These are phyloP conservation scores for Mycosphaerella arachidis DNA, from an alignment of 2,329 filamentous ascomycete species.

Conservation along the genomic window DNA sequence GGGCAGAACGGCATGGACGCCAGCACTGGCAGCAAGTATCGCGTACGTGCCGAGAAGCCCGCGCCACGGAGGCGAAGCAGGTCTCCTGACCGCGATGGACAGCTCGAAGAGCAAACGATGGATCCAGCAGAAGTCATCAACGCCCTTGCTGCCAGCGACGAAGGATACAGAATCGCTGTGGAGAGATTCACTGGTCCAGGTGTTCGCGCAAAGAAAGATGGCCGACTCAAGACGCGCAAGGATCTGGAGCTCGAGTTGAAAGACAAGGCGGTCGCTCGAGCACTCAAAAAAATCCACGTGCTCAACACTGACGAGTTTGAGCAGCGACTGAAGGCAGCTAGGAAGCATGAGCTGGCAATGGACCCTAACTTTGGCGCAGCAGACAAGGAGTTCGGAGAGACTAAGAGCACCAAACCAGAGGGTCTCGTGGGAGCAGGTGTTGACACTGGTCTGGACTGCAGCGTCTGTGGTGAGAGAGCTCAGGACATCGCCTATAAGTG, in stretches of 20 bases:
- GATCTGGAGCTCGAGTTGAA: neutral
- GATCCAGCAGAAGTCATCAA: slow-evolving; percentile 1
- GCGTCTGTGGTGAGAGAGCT: neutral
- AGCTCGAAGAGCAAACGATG: neutral
- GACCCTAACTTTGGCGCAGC: neutral
- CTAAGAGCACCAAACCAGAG: neutral
- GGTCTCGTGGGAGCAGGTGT: neutral
- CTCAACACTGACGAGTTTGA: neutral
- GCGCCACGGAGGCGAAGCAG: neutral
- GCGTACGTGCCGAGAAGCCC: neutral
- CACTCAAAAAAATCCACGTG: neutral
- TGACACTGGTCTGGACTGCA: neutral
- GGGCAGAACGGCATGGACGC: neutral
- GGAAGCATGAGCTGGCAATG: neutral
- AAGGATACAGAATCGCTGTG: neutral
- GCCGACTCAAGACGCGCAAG: neutral
- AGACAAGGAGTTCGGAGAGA: neutral
- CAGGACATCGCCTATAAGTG: neutral
- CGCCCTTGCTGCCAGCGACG: neutral
- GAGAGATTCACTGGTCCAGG: neutral
- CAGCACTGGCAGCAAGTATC: neutral
- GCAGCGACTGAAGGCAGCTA: neutral
- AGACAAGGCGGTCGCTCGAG: neutral
- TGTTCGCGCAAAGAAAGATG: neutral
- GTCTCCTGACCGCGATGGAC: neutral